Percentiles rank a stretch among this genome's conserved stretches.
These are phyloP conservation scores for Thymus quinquecostatus DNA, from an alignment of 257 asterid species.

Conservation along the genomic window DNA sequence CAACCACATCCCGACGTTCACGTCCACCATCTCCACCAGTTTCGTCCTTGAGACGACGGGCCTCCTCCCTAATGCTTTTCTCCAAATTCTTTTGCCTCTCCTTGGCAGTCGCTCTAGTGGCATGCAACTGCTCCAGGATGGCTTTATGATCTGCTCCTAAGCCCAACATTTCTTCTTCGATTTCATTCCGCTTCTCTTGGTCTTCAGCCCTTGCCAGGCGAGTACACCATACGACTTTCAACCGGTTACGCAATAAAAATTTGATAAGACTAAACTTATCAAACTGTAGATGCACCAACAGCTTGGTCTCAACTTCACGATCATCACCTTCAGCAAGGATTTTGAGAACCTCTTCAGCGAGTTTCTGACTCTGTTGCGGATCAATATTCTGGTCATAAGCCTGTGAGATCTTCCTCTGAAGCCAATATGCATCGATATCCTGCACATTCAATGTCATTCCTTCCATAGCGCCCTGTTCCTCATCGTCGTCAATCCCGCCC, in stretches of 20 bases:
- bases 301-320: slow-evolving; percentile 56
- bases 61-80: slow-evolving; percentile 67
- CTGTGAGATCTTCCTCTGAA: slow-evolving; percentile 68
- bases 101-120: slow-evolving; percentile 64
- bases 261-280: slow-evolving; percentile 58
- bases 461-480: slow-evolving; percentile 53
- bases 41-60: slow-evolving; percentile 58
- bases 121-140: slow-evolving; percentile 62
- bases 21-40: slow-evolving; percentile 53
- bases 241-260: slow-evolving; percentile 49
- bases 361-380: slow-evolving; percentile 67
- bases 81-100: slow-evolving; percentile 64
- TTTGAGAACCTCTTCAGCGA: slow-evolving; percentile 60
- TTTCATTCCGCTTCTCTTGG: slow-evolving; percentile 56
- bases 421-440: slow-evolving; percentile 70
- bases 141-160: slow-evolving; percentile 53
- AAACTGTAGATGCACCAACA: slow-evolving; percentile 55
- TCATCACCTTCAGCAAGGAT: slow-evolving; percentile 68
- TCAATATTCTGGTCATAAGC: slow-evolving; percentile 64
- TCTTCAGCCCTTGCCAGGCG: slow-evolving; percentile 65
- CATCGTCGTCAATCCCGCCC: slow-evolving; percentile 68
- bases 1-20: slow-evolving; percentile 39
- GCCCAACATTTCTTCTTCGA: slow-evolving; percentile 60
- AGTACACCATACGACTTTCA: slow-evolving; percentile 65
- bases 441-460: slow-evolving; percentile 66